phyloP scores from a whole-genome alignment of 176 grass and related monocot species.

The Tillandsia fasciculata region DNA sequence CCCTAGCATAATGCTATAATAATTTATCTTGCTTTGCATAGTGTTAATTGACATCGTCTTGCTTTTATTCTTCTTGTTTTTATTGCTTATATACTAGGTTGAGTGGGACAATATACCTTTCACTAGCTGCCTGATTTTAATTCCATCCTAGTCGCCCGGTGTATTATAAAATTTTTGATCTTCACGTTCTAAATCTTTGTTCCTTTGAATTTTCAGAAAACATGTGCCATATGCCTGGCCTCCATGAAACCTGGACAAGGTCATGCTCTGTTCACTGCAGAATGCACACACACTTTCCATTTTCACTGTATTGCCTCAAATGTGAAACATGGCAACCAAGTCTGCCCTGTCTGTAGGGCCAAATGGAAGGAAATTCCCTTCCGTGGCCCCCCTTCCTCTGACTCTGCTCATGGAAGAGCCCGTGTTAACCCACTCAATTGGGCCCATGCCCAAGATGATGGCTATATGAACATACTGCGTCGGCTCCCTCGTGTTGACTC shows the following conservation, averaged over 20 bases:
- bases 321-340: constrained; percentile 5
- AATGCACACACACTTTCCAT: constrained; percentile 1
- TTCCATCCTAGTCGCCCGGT: not conserved
- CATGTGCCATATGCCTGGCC: not conserved
- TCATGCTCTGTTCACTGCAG: constrained; percentile 1
- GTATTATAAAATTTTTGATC: too few species aligned
- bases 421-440: constrained; percentile 45
- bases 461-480: constrained; percentile 44
- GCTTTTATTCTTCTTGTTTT: too few species aligned
- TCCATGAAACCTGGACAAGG: constrained; percentile 1
- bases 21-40: too few species aligned
- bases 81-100: too few species aligned
- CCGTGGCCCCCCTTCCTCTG: not conserved
- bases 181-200: too few species aligned
- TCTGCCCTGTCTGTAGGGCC: constrained; percentile 1
- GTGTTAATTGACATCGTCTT: too few species aligned
- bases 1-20: too few species aligned
- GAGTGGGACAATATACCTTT: too few species aligned
- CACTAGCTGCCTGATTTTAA: not conserved
- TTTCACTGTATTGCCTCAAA: constrained; percentile 7
- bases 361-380: constrained; percentile 1
- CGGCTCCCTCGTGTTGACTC: constrained; percentile 54
- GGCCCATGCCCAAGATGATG: constrained; percentile 30
- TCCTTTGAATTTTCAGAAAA: not conserved
- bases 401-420: constrained; percentile 8